Evolutionary conservation across 768 basidiomycete genomes (phyloP).

Genomic region (Russula sp.): DNA sequence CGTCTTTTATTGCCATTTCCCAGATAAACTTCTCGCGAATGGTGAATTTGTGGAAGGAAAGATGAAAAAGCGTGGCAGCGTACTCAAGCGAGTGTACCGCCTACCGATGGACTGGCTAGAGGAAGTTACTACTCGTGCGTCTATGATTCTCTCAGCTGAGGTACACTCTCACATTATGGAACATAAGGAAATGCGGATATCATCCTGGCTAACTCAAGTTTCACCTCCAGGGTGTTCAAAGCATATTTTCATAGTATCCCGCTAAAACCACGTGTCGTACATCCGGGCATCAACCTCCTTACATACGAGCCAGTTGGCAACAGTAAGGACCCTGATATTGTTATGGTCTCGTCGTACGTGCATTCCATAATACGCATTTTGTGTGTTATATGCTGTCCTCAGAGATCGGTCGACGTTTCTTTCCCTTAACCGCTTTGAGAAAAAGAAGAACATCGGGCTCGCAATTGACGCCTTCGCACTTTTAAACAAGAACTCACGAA

Average conservation of each 20-base stretch:
- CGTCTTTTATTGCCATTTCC: slow-evolving; percentile 95
- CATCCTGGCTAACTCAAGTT: slow-evolving; percentile 87
- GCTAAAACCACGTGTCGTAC: slow-evolving; percentile 71
- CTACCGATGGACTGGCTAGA: slow-evolving; percentile 89
- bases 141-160: background rate
- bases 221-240: slow-evolving; percentile 80
- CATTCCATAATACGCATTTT: background rate
- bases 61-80: slow-evolving; percentile 40
- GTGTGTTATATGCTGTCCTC: slow-evolving; percentile 17
- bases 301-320: slow-evolving; percentile 54
- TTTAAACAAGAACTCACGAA: slow-evolving; percentile 39
- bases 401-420: slow-evolving; percentile 71
- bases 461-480: slow-evolving; percentile 77
- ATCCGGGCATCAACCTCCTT: slow-evolving; percentile 86
- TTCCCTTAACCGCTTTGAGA: slow-evolving; percentile 92
- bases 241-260: slow-evolving; percentile 69
- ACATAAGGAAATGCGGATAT: slow-evolving; percentile 78
- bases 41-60: slow-evolving; percentile 62
- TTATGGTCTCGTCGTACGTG: slow-evolving; percentile 57
- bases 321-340: slow-evolving; percentile 51
- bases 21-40: slow-evolving; percentile 85
- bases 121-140: slow-evolving; percentile 82
- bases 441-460: slow-evolving; percentile 86
- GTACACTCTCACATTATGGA: background rate
- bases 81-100: slow-evolving; percentile 77